These are phyloP conservation scores for Gossypium trilobum DNA, from an alignment of 441 rosid genomes.

Conservation along the genomic window DNA sequence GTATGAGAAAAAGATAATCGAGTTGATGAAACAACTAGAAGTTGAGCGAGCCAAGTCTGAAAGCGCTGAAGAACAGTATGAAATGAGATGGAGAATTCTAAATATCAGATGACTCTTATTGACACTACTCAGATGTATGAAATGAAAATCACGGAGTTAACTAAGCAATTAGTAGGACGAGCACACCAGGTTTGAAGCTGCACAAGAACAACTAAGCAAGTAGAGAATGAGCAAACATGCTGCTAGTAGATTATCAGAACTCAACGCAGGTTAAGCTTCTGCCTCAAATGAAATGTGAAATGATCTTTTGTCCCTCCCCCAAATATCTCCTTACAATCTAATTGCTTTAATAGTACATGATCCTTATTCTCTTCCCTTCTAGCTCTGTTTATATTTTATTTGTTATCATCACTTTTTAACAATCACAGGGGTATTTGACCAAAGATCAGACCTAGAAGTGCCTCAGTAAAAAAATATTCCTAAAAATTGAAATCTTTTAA, in stretches of 20 bases:
- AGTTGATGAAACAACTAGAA: no score
- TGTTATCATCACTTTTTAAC: neutral
- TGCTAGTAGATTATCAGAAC: slow-evolving; percentile 42
- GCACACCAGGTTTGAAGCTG: slow-evolving; percentile 35
- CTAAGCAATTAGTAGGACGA: slow-evolving; percentile 45
- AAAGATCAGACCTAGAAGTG: no score
- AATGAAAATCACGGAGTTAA: slow-evolving; percentile 51
- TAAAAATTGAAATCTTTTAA: slow-evolving; percentile 8
- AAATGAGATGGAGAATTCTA: neutral
- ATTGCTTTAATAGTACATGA: neutral
- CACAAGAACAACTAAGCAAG: slow-evolving; percentile 37
- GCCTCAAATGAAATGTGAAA: neutral
- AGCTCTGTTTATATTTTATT: neutral
- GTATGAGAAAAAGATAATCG: no score
- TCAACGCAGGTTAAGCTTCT: slow-evolving; percentile 44
- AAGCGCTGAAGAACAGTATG: no score
- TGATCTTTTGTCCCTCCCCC: neutral
- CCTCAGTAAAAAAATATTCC: neutral
- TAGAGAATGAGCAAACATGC: slow-evolving; percentile 27
- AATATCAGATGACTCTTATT: slow-evolving; percentile 55
- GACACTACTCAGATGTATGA: slow-evolving; percentile 61
- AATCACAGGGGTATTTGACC: neutral
- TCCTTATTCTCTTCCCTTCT: neutral
- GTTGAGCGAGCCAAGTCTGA: no score
- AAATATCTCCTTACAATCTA: neutral